phyloP scores from a whole-genome alignment of 2,329 filamentous ascomycete species.

The Rachicladosporium sp. region DNA sequence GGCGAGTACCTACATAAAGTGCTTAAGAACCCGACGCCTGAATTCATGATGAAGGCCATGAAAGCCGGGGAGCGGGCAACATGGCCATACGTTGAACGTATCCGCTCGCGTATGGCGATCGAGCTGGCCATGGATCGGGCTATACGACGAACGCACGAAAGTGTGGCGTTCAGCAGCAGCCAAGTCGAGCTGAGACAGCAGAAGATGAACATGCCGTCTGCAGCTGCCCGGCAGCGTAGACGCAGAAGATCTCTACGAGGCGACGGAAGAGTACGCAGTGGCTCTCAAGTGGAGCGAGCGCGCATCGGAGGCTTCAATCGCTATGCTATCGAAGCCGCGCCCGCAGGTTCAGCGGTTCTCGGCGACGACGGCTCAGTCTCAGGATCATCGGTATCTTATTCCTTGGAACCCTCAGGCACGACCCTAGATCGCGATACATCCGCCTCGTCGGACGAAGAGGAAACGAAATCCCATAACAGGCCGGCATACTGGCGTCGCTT shows the following conservation, averaged over 20 bases:
- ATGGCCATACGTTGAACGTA: constrained; percentile 78
- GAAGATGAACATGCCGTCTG: neutral
- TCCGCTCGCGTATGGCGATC: constrained; percentile 77
- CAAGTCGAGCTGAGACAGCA: constrained; percentile 44
- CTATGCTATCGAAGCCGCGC: neutral
- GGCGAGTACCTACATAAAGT: constrained; percentile 64
- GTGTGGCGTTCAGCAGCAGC: constrained; percentile 56
- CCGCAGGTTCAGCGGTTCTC: neutral
- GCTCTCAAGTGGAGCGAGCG: neutral
- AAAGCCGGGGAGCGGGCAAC: constrained; percentile 72
- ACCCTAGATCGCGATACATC: neutral
- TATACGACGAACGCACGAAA: constrained; percentile 54
- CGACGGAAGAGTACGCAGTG: neutral
- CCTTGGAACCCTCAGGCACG: constrained; percentile 2
- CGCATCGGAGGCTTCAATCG: neutral
- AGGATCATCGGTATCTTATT: neutral
- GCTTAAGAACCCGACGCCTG: constrained; percentile 68
- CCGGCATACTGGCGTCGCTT: constrained; percentile 9
- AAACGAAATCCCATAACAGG: constrained; percentile 18
- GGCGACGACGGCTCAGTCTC: neutral
- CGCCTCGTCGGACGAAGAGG: constrained; percentile 14
- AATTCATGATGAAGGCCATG: constrained; percentile 75
- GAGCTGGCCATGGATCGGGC: constrained; percentile 72
- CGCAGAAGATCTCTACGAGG: neutral
- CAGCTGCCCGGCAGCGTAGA: neutral